phyloP scores from a whole-genome alignment of 2,329 filamentous ascomycete species.

The Helminthosporium solani region DNA sequence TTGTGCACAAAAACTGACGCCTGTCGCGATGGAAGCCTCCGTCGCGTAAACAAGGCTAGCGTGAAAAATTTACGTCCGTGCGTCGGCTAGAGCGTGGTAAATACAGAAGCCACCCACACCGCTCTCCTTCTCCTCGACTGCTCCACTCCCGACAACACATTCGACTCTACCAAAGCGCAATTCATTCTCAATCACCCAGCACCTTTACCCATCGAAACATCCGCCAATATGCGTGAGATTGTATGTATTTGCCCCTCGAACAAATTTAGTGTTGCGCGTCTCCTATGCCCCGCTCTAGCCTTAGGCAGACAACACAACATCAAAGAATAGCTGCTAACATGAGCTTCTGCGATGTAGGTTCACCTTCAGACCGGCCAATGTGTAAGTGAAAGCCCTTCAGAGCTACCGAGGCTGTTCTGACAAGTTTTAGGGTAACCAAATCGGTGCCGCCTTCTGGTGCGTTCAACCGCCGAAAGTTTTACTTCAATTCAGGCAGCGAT shows the following conservation, averaged over 20 bases:
- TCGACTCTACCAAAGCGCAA: constrained; percentile 27
- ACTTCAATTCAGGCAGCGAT: constrained; percentile 9
- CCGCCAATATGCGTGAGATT: constrained; percentile 66
- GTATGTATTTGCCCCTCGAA: constrained; percentile 50
- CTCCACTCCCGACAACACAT: constrained; percentile 33
- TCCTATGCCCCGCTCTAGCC: constrained; percentile 45
- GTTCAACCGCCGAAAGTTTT: constrained; percentile 37
- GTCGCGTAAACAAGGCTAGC: constrained; percentile 19
- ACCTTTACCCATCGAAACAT: constrained; percentile 21
- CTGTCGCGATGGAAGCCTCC: constrained; percentile 7
- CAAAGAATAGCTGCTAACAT: constrained; percentile 58
- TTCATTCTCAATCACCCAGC: constrained; percentile 35
- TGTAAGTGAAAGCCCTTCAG: constrained; percentile 60
- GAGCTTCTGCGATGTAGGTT: constrained; percentile 66
- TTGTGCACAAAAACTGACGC: constrained; percentile 13
- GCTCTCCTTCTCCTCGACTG: constrained; percentile 25
- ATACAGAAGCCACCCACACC: constrained; percentile 27
- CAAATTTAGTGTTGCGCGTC: constrained; percentile 49
- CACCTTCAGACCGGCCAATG: constrained; percentile 99
- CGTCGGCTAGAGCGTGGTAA: constrained; percentile 21
- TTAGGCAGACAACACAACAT: constrained; percentile 43
- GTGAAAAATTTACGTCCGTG: constrained; percentile 13
- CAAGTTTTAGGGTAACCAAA: constrained; percentile 89
- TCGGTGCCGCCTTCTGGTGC: constrained; percentile 99
- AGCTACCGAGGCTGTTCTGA: constrained; percentile 25